These are phyloP conservation scores for Myriosclerotinia scirpicola DNA, from an alignment of 2,329 filamentous ascomycete species.

Conservation along the genomic window DNA sequence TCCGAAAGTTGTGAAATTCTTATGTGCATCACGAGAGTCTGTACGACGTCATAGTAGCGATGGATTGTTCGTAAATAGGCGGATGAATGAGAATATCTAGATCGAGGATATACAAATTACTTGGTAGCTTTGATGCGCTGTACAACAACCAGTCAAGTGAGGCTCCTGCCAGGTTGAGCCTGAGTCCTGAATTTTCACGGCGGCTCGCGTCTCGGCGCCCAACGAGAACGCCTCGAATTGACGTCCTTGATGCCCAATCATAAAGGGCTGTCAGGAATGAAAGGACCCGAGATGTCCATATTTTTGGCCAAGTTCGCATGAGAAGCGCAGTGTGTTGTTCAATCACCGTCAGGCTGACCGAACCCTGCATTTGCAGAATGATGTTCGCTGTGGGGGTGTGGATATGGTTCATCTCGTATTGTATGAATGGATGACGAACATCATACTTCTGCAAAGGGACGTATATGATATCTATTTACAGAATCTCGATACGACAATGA, in stretches of 20 bases:
- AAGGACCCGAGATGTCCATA: conserved; percentile 24
- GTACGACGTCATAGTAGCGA: conserved; percentile 34
- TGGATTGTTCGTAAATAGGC: conserved; percentile 19
- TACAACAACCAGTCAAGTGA: conserved; percentile 46
- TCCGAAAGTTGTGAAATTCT: conserved; percentile 23
- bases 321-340: conserved; percentile 38
- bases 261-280: conserved; percentile 32
- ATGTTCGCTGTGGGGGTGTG: conserved; percentile 28
- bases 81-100: conserved; percentile 4
- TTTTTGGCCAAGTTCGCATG: conserved; percentile 29
- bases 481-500: conserved; percentile 18
- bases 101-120: conserved; percentile 27
- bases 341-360: conserved; percentile 32
- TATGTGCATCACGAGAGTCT: conserved; percentile 30
- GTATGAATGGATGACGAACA: conserved; percentile 18
- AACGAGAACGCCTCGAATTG: conserved; percentile 34
- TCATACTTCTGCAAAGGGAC: conserved; percentile 18
- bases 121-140: conserved; percentile 50
- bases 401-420: conserved; percentile 23
- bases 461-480: conserved; percentile 13
- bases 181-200: conserved; percentile 28
- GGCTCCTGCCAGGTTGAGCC: conserved; percentile 28
- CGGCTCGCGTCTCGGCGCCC: conserved; percentile 37
- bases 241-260: conserved; percentile 39
- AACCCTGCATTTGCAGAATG: conserved; percentile 35